A percentile compares a stretch with the other conserved stretches of the same genome.
These are phyloP conservation scores for Ogataea trehaloabstinens DNA, from an alignment of 805 yeast genomes.

Conservation along the genomic window DNA sequence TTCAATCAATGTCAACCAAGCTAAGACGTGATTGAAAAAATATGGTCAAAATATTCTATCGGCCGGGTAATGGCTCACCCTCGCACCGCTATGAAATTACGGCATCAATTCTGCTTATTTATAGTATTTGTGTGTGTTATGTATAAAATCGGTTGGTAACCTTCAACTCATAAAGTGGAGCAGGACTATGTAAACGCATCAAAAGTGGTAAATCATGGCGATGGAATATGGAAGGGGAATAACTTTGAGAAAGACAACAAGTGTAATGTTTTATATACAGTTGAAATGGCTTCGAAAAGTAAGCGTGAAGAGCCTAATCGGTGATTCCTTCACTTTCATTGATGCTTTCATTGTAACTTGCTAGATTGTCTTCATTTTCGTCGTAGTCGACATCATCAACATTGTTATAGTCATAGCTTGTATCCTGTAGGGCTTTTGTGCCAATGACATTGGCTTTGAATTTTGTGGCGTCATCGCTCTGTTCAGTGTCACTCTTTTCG, in stretches of 20 bases:
- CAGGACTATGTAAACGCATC: too few species aligned
- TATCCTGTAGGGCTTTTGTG: conserved; percentile 34
- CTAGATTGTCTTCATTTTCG: conserved; percentile 28
- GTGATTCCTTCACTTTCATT: conserved; percentile 30
- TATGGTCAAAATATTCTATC: neutral
- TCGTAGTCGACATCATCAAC: conserved; percentile 29
- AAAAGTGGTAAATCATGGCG: too few species aligned
- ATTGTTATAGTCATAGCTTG: conserved; percentile 34
- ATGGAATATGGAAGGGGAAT: too few species aligned
- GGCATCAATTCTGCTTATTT: neutral
- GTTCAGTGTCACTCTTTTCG: conserved; percentile 45
- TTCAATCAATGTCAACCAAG: neutral
- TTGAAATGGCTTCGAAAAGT: neutral
- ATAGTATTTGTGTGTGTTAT: neutral
- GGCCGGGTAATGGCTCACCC: neutral
- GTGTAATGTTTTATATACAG: neutral
- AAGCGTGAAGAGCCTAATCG: conserved; percentile 17
- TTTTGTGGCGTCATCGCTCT: conserved; percentile 28
- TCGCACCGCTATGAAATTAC: neutral
- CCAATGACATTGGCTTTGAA: conserved; percentile 35
- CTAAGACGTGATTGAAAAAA: neutral
- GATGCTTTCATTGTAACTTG: conserved; percentile 31
- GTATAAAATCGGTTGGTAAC: too few species aligned
- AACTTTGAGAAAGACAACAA: neutral
- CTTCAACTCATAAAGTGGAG: too few species aligned